Conservation (phyloP, 768 basidiomycete species). For the Sistotremastrum niveocremeum region DNA sequence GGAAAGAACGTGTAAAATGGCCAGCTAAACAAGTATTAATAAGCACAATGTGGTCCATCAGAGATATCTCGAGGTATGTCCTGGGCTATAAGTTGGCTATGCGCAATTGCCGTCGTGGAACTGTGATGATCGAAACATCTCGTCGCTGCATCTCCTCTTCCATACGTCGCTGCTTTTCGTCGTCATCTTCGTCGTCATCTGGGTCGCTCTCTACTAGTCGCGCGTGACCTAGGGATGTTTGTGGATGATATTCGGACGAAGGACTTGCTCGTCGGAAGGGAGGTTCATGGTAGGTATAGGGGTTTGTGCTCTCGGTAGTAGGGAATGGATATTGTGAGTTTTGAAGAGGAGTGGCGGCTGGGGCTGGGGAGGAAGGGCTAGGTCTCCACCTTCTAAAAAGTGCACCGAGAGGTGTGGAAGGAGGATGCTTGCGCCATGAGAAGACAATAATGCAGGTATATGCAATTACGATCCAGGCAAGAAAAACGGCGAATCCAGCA, state of each 20-base stretch:
- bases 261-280: slow-evolving; percentile 30
- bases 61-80: not conserved
- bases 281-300: slow-evolving; percentile 53
- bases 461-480: slow-evolving; percentile 45
- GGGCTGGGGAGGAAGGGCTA: slow-evolving; percentile 12
- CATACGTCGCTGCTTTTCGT: slow-evolving; percentile 56
- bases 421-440: slow-evolving; percentile 49
- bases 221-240: no score
- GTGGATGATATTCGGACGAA: no score
- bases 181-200: slow-evolving; percentile 65
- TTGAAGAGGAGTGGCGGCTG: slow-evolving; percentile 16
- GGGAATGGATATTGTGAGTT: slow-evolving; percentile 28
- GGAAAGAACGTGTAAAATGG: slow-evolving; percentile 17
- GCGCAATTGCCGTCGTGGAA: slow-evolving; percentile 62
- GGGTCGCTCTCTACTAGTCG: slow-evolving; percentile 13
- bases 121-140: slow-evolving; percentile 68
- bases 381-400: slow-evolving; percentile 22
- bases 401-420: slow-evolving; percentile 36
- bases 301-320: slow-evolving; percentile 29
- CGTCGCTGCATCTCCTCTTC: slow-evolving; percentile 74
- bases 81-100: slow-evolving; percentile 46
- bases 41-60: slow-evolving; percentile 8
- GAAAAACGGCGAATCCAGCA: slow-evolving; percentile 48
- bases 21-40: slow-evolving; percentile 3
- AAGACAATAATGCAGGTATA: slow-evolving; percentile 39